Percentiles rank a stretch among this genome's conserved stretches.
These are phyloP conservation scores for Lecanoromycetidae sp. DNA, from an alignment of 2,329 filamentous ascomycete species.

Conservation along the genomic window DNA sequence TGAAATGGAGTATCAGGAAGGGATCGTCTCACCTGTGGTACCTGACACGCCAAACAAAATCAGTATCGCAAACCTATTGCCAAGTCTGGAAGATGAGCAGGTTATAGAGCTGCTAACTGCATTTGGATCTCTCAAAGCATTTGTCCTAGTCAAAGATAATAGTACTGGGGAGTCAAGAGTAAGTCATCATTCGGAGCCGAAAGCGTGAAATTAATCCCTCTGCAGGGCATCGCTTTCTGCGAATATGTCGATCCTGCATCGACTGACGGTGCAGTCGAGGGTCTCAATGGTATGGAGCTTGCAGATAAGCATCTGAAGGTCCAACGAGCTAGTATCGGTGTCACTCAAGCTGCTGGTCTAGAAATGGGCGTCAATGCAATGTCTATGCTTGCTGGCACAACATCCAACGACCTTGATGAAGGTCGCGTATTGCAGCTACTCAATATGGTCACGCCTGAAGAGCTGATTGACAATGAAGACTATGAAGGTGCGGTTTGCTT, in stretches of 20 bases:
- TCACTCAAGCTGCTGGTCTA: constrained; percentile 80
- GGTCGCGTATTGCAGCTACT: constrained; percentile 80
- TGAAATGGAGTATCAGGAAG: constrained; percentile 59
- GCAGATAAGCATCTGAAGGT: constrained; percentile 79
- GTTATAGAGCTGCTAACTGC: constrained; percentile 79
- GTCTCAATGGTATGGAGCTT: constrained; percentile 84
- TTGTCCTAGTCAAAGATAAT: constrained; percentile 76
- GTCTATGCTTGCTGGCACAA: constrained; percentile 91
- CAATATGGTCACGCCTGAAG: constrained; percentile 97
- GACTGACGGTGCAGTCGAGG: constrained; percentile 79
- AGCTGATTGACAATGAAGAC: constrained; percentile 85
- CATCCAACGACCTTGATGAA: constrained; percentile 62
- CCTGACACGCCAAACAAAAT: constrained; percentile 93
- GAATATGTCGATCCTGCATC: constrained; percentile 68
- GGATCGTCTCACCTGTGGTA: constrained; percentile 66
- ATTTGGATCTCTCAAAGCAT: constrained; percentile 88
- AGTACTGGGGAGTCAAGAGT: constrained; percentile 78
- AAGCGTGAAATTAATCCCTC: constrained; percentile 12
- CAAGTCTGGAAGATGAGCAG: constrained; percentile 80
- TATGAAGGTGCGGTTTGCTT: constrained; percentile 61
- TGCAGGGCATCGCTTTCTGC: constrained; percentile 85
- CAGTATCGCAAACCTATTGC: constrained; percentile 76
- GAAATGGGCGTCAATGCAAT: constrained; percentile 97
- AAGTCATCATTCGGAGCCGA: constrained; percentile 29
- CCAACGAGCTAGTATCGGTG: constrained; percentile 77